phyloP scores from a whole-genome alignment of 139 green algal species.

The Closterium sp. region DNA sequence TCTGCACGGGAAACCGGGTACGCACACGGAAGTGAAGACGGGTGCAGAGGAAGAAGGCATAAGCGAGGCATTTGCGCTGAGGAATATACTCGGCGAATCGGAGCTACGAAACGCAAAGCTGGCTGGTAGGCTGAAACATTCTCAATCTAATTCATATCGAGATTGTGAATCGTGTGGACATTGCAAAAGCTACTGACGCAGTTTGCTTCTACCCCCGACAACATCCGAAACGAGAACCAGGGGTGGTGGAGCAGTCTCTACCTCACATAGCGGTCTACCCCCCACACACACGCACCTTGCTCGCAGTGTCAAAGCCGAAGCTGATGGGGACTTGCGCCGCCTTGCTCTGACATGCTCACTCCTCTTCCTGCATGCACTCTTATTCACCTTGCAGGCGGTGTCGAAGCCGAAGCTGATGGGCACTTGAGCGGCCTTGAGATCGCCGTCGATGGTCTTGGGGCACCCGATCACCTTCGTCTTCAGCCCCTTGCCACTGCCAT shows the following conservation, averaged over 20 bases:
- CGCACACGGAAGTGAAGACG: not conserved
- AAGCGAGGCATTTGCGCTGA: not conserved
- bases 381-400: constrained; percentile 17
- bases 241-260: too few relatives aligned
- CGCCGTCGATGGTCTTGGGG: constrained; percentile 74
- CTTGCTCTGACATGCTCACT: constrained; percentile 71
- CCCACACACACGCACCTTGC: too few relatives aligned
- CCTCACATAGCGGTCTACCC: too few relatives aligned
- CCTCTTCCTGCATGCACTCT: constrained; percentile 62
- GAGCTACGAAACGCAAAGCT: too few relatives aligned
- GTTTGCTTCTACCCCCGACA: too few relatives aligned
- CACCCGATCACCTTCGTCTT: constrained; percentile 60
- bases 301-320: constrained; percentile 75
- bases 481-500: constrained; percentile 6
- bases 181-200: too few relatives aligned
- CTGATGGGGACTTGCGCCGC: constrained; percentile 54
- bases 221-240: too few relatives aligned
- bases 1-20: not conserved
- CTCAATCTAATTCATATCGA: too few relatives aligned
- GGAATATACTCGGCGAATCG: too few relatives aligned
- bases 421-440: constrained; percentile 64
- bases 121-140: too few relatives aligned
- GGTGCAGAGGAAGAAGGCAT: not conserved
- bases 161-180: too few relatives aligned
- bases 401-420: constrained; percentile 65